Evolutionary conservation across 257 asterid species (phyloP).

Genomic region (Solanum arcanum): DNA sequence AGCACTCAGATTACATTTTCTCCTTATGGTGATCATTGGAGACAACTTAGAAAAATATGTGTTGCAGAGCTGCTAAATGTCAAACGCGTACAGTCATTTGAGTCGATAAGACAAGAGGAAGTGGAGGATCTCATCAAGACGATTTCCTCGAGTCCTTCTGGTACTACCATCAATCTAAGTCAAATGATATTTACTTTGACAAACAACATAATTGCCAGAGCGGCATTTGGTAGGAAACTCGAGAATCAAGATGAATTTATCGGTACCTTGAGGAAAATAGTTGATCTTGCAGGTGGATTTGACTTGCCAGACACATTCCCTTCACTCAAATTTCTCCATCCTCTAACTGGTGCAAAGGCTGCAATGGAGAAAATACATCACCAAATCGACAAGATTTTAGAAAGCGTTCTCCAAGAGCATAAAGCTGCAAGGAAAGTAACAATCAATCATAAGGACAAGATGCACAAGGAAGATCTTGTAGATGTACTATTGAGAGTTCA

Average conservation of each 20-base stretch:
- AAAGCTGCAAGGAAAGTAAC: background rate
- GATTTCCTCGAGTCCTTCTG: background rate
- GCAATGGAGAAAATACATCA: background rate
- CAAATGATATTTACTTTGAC: background rate
- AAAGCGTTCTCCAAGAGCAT: background rate
- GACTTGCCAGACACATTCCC: background rate
- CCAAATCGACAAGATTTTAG: background rate
- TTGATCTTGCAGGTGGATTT: background rate
- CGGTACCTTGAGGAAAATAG: background rate
- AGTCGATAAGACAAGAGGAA: constrained; percentile 3
- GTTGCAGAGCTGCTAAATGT: background rate
- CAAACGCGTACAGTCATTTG: constrained; percentile 7
- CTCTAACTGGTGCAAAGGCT: background rate
- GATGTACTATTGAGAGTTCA: background rate
- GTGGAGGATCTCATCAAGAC: background rate
- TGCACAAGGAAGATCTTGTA: background rate
- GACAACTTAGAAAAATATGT: background rate
- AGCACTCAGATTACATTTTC: background rate
- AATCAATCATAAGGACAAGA: background rate
- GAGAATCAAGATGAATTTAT: background rate
- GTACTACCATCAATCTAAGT: background rate
- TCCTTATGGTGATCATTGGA: constrained; percentile 1
- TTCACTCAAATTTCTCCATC: background rate
- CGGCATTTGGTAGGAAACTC: background rate
- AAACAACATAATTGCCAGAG: background rate